Evolutionary conservation across 148 eudicot species (phyloP), one percentile per base, ranked within the genome.

Genomic region (Rhododendron kiyosumense): DNA sequence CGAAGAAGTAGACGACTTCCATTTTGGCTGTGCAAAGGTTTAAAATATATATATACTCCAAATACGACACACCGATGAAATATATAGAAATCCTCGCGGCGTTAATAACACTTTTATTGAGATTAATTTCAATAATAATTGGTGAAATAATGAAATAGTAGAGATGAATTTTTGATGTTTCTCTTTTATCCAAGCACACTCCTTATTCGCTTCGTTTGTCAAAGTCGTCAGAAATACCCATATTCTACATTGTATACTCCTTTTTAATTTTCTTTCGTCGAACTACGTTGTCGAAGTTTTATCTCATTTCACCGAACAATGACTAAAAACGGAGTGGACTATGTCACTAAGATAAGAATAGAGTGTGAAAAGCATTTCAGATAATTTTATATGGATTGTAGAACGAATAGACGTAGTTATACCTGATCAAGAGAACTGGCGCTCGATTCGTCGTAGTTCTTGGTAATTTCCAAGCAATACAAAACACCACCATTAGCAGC

Each of bases 391-490:
- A n/a, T n/a, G 3, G 6, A 54, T 54, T 54, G 67, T 5, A n/a
- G 34, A 32, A 32, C 34, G 34, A 32, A 32, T 3, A 5, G 15
- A 12, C 14, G 10, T 74, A 26, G 13, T 54, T 10, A 80, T 89
- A 96, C 99, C 99, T 93, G 92, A 87, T 95, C 93, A 43, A 96
- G 81, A 11, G 93, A 65, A 71, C 89, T 57, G 18, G 91, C 84
- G 24, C 81, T 83, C 1, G 88, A 83, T 30, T 93, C 89, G 4
- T 93, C 83, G 81, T 95, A 96, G 83, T 96, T 94, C 87, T 94
- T 96, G 89, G 98, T 89, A 61, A 96, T 89, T 83, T 96, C 99
- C 79, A 95, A 84, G 90, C 99, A 96, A 77, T 96, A 96, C 26
- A 95, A 87, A 45, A 94, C 95, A 20, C 98, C 98, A 3, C 94